Evolutionary conservation across 1,139 yeast species (phyloP).

Genomic region (Geotrichum aggregatum): DNA sequence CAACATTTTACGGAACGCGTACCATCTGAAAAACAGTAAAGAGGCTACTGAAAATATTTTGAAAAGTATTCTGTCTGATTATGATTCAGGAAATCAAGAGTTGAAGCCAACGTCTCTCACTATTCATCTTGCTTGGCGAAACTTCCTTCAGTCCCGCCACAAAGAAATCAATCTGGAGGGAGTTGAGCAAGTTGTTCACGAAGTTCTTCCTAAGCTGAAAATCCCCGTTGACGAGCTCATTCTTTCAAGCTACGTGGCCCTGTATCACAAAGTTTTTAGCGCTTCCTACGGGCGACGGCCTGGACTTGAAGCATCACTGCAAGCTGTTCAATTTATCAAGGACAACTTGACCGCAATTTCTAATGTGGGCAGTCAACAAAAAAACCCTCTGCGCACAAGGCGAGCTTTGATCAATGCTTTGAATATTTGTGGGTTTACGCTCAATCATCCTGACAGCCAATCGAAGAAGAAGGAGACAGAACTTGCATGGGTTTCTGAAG

Average conservation of each 20-base stretch:
- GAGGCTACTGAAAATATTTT: conserved; percentile 7
- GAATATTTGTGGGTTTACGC: conserved; percentile 10
- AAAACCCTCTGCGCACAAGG: conserved; percentile 6
- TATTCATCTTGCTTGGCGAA: conserved; percentile 16
- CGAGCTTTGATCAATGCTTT: conserved; percentile 7
- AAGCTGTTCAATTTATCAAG: conserved; percentile 12
- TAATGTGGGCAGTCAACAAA: conserved; percentile 5
- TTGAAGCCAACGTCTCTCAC: conserved; percentile 12
- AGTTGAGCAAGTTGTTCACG: conserved; percentile 12
- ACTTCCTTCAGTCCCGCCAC: conserved; percentile 8
- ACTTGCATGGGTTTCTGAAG: conserved; percentile 6
- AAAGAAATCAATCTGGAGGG: conserved; percentile 14
- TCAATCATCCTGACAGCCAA: conserved; percentile 7
- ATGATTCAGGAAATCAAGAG: conserved; percentile 9
- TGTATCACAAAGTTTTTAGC: conserved; percentile 13
- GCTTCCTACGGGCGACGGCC: conserved; percentile 15
- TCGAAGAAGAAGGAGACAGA: background rate
- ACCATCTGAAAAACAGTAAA: conserved; percentile 1
- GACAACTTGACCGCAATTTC: conserved; percentile 9
- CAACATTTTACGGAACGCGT: conserved; percentile 17
- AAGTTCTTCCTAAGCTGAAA: conserved; percentile 8
- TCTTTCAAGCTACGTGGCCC: conserved; percentile 15
- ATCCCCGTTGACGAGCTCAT: conserved; percentile 15
- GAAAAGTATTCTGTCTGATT: conserved; percentile 9
- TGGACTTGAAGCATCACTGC: background rate